A percentile compares a stretch with the other conserved stretches of the same genome.
phyloP scores from a whole-genome alignment of 805 yeast genomes.

The Sugiyamaella smithiae region DNA sequence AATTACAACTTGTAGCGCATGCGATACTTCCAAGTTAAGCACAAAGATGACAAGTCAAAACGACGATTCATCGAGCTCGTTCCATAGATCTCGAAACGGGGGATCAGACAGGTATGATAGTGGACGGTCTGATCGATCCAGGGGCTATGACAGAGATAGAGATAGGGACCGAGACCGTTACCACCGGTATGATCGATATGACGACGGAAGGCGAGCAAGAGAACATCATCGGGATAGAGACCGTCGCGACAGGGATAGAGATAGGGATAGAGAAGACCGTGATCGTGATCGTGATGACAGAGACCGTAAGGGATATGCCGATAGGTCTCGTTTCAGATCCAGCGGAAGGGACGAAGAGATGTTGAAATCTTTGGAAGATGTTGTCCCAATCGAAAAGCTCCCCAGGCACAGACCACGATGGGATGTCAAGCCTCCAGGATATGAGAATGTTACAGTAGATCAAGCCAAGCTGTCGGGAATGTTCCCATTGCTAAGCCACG shows the following conservation, averaged over 20 bases:
- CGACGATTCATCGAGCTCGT: background rate
- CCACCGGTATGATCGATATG: slow-evolving; percentile 6
- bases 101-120: background rate
- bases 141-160: slow-evolving; percentile 6
- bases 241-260: slow-evolving; percentile 25
- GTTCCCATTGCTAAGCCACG: slow-evolving; percentile 58
- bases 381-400: slow-evolving; percentile 51
- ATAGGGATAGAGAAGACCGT: slow-evolving; percentile 24
- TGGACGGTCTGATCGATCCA: background rate
- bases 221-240: slow-evolving; percentile 15
- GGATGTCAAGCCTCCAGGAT: slow-evolving; percentile 71
- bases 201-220: slow-evolving; percentile 12
- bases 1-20: background rate
- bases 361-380: slow-evolving; percentile 32
- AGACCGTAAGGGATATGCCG: slow-evolving; percentile 20
- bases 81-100: background rate
- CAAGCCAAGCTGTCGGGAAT: slow-evolving; percentile 76
- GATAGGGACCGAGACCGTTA: slow-evolving; percentile 11
- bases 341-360: background rate
- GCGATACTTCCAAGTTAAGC: background rate
- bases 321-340: slow-evolving; percentile 8
- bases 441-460: slow-evolving; percentile 70
- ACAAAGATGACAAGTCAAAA: background rate
- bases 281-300: slow-evolving; percentile 26
- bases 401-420: slow-evolving; percentile 53